A percentile compares a stretch with the other conserved stretches of the same genome.
Conservation (phyloP, 192 early-diverging fungal species). For the Linnemannia hyalina region DNA sequence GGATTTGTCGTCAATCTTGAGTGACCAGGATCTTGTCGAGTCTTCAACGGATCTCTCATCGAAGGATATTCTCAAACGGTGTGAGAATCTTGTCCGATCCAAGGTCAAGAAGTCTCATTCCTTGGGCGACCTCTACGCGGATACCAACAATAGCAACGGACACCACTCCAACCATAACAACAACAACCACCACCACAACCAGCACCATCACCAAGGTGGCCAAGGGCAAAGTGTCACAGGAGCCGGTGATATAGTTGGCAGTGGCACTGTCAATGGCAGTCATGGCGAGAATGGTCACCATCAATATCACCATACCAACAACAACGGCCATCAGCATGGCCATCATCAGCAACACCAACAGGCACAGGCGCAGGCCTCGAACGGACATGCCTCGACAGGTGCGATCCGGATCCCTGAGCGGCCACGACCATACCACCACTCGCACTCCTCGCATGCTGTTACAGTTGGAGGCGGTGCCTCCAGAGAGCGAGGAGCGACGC, state of each 20-base stretch:
- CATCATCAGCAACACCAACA: slow-evolving; percentile 8
- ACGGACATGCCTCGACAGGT: slow-evolving; percentile 7
- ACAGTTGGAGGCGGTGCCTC: background rate
- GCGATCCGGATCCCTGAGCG: slow-evolving; percentile 49
- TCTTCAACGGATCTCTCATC: slow-evolving; percentile 63
- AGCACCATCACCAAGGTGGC: slow-evolving; percentile 10
- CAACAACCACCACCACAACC: background rate
- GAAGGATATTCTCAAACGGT: slow-evolving; percentile 67
- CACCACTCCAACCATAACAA: background rate
- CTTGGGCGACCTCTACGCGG: slow-evolving; percentile 42
- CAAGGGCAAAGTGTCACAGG: background rate
- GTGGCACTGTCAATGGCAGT: slow-evolving; percentile 10
- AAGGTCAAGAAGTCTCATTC: slow-evolving; percentile 62
- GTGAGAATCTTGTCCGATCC: slow-evolving; percentile 61
- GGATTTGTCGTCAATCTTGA: slow-evolving; percentile 65
- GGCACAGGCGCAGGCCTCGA: background rate
- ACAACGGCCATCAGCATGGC: slow-evolving; percentile 10
- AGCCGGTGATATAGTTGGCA: slow-evolving; percentile 5
- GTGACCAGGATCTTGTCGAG: slow-evolving; percentile 61
- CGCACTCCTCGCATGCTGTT: slow-evolving; percentile 49
- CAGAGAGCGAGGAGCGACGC: slow-evolving; percentile 41
- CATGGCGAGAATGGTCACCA: slow-evolving; percentile 4
- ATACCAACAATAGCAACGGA: slow-evolving; percentile 11
- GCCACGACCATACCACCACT: slow-evolving; percentile 51
- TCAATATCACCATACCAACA: slow-evolving; percentile 4